Evolutionary conservation across 805 yeast species (phyloP).

Genomic region (Yamadazyma insecticola): DNA sequence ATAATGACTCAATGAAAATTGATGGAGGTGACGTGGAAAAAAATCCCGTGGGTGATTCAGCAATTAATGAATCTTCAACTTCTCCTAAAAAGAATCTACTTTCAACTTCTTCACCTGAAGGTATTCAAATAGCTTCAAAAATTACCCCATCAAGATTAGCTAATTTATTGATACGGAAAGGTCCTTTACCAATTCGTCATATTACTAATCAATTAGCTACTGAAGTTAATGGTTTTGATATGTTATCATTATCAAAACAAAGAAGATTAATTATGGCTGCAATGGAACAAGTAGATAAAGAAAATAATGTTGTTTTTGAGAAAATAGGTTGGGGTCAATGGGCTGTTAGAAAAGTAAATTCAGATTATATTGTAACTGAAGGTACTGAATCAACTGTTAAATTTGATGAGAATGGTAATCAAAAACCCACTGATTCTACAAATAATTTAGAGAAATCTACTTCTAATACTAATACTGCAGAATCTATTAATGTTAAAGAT

Average conservation of each 20-base stretch:
- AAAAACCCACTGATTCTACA: background rate
- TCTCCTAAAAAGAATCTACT: slow-evolving; percentile 28
- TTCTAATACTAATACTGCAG: no score
- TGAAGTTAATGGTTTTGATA: slow-evolving; percentile 76
- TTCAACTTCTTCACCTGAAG: slow-evolving; percentile 82
- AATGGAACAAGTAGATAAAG: slow-evolving; percentile 65
- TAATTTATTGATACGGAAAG: slow-evolving; percentile 60
- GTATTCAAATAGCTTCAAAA: slow-evolving; percentile 79
- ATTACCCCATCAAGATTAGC: slow-evolving; percentile 80
- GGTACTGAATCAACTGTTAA: slow-evolving; percentile 23
- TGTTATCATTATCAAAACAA: slow-evolving; percentile 79
- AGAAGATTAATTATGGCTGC: slow-evolving; percentile 87
- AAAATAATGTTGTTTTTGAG: slow-evolving; percentile 68
- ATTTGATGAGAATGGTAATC: background rate
- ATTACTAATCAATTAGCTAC: slow-evolving; percentile 72
- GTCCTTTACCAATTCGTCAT: slow-evolving; percentile 88
- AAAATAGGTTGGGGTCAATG: slow-evolving; percentile 99
- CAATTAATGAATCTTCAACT: no score
- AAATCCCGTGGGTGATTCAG: no score
- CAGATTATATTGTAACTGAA: slow-evolving; percentile 43
- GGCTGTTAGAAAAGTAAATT: slow-evolving; percentile 64
- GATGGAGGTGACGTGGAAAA: no score
- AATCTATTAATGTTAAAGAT: slow-evolving; percentile 30
- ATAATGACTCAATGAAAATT: no score
- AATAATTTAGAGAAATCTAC: slow-evolving; percentile 2